Conservation (phyloP, 2,329 filamentous ascomycete genomes). For the Penicillium sp. region DNA sequence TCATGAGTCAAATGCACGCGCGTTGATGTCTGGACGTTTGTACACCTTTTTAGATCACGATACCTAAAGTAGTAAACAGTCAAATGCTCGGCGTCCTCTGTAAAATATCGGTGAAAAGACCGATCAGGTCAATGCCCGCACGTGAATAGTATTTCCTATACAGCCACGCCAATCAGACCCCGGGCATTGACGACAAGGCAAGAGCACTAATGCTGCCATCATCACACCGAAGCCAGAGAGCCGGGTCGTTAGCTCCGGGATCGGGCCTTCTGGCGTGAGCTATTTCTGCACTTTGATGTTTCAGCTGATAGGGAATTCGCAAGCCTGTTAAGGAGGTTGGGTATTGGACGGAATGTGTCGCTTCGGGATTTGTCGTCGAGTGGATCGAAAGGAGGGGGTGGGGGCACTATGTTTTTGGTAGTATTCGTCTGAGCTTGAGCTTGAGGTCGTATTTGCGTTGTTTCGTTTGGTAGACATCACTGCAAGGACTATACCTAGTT, state of each 20-base stretch:
- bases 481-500: background rate
- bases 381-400: background rate
- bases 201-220: conserved; percentile 8
- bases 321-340: background rate
- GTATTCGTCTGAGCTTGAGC: background rate
- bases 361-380: background rate
- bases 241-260: conserved; percentile 5
- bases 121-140: background rate
- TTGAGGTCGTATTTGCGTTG: background rate
- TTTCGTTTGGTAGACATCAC: background rate
- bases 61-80: background rate
- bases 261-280: conserved; percentile 6
- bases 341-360: background rate
- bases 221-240: conserved; percentile 10
- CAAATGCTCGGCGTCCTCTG: background rate
- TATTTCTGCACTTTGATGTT: conserved; percentile 1
- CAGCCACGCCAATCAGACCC: conserved; percentile 3
- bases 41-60: background rate
- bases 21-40: background rate
- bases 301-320: background rate
- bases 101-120: conserved; percentile 5
- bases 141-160: background rate
- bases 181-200: conserved; percentile 1
- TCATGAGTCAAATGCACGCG: background rate
- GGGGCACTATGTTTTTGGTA: background rate